Evolutionary conservation across 2,329 filamentous ascomycete genomes (phyloP).

Genomic region (Tolypocladium guangdongense): DNA sequence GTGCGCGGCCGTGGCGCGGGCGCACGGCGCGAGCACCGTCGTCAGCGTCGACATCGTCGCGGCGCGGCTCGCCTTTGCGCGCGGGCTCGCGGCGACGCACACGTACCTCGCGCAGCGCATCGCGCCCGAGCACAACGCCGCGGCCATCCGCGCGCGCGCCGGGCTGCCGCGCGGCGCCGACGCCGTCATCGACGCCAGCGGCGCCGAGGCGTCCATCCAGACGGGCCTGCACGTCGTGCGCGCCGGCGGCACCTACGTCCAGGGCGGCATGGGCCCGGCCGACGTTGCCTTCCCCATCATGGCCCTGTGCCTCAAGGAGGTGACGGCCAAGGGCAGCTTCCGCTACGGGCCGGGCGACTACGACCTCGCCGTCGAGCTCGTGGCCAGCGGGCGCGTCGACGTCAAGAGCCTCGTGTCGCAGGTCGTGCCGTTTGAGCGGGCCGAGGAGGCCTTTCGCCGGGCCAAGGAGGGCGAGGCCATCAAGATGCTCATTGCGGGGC

Average conservation of each 20-base stretch:
- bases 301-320: slow-evolving; percentile 79
- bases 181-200: slow-evolving; percentile 69
- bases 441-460: slow-evolving; percentile 77
- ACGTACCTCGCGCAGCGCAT: slow-evolving; percentile 53
- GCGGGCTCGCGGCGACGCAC: slow-evolving; percentile 60
- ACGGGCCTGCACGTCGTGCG: slow-evolving; percentile 60
- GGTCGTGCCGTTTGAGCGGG: slow-evolving; percentile 68
- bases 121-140: slow-evolving; percentile 62
- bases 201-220: slow-evolving; percentile 70
- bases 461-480: slow-evolving; percentile 75
- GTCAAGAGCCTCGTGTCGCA: slow-evolving; percentile 75
- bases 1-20: slow-evolving; percentile 73
- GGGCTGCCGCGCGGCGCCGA: slow-evolving; percentile 60
- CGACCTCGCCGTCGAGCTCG: slow-evolving; percentile 67
- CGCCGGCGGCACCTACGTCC: slow-evolving; percentile 66
- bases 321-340: slow-evolving; percentile 80
- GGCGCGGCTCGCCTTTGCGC: slow-evolving; percentile 68
- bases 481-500: slow-evolving; percentile 57
- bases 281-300: slow-evolving; percentile 90
- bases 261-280: slow-evolving; percentile 80
- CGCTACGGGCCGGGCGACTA: slow-evolving; percentile 86
- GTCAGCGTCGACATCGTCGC: slow-evolving; percentile 83
- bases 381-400: slow-evolving; percentile 61
- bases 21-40: slow-evolving; percentile 75
- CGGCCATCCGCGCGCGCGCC: slow-evolving; percentile 50